Evolutionary conservation across 2,329 filamentous ascomycete species (phyloP).

Genomic region (Colletotrichum karsti): DNA sequence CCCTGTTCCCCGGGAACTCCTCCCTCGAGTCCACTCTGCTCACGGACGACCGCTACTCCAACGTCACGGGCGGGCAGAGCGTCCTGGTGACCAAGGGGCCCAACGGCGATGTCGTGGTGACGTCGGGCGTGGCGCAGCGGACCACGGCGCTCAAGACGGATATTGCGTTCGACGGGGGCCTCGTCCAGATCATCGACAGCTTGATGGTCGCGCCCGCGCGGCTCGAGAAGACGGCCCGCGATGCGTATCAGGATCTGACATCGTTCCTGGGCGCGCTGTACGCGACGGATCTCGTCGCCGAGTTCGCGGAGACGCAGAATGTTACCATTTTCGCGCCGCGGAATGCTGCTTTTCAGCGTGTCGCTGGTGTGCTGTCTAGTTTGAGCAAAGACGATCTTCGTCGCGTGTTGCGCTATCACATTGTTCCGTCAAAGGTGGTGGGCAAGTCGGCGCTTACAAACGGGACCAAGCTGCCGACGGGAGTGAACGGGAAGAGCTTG

Average conservation of each 20-base stretch:
- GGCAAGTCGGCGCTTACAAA: constrained; percentile 10
- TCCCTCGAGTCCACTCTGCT: constrained; percentile 55
- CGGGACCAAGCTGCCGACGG: constrained; percentile 10
- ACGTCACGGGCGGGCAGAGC: constrained; percentile 58
- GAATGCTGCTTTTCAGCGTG: constrained; percentile 24
- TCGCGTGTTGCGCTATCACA: constrained; percentile 27
- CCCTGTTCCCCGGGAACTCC: constrained; percentile 45
- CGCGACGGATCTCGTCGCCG: constrained; percentile 18
- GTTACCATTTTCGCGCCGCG: constrained; percentile 28
- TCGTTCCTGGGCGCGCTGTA: constrained; percentile 30
- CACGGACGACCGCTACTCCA: constrained; percentile 49
- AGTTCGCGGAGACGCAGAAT: constrained; percentile 25
- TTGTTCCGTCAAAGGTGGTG: constrained; percentile 15
- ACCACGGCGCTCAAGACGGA: constrained; percentile 51
- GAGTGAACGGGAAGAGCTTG: not conserved
- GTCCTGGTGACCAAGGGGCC: constrained; percentile 55
- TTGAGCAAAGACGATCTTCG: constrained; percentile 16
- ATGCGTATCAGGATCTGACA: constrained; percentile 27
- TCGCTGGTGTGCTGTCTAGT: constrained; percentile 5
- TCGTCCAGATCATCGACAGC: constrained; percentile 61
- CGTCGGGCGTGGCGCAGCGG: constrained; percentile 47
- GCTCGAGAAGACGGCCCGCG: constrained; percentile 22
- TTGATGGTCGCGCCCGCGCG: constrained; percentile 54
- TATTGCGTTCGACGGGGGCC: constrained; percentile 55
- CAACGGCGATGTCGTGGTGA: constrained; percentile 36